phyloP scores from a whole-genome alignment of 108 stramenopile species.

The Pseudonitzschia multiseries region DNA sequence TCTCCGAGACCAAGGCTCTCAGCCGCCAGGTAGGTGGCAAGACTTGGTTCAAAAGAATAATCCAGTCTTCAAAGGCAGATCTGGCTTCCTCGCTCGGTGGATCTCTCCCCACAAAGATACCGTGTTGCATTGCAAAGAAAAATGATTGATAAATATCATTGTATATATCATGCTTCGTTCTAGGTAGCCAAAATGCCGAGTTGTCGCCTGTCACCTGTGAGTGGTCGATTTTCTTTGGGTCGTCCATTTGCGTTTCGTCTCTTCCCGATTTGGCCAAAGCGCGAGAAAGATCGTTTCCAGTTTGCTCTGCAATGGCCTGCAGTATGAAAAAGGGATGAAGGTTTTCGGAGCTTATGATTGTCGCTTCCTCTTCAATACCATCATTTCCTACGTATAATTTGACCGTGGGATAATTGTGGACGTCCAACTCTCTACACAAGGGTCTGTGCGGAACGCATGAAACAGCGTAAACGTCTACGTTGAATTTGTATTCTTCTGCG shows the following conservation, averaged over 20 bases:
- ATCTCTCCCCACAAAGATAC: constrained; percentile 55
- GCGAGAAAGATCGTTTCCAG: not conserved
- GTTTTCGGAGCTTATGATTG: not conserved
- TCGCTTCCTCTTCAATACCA: not conserved
- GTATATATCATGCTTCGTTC: constrained; percentile 57
- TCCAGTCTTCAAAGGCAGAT: constrained; percentile 49
- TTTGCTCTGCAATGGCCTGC: constrained; percentile 13
- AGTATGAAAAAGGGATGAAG: constrained; percentile 1
- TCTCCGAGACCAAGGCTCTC: constrained; percentile 34
- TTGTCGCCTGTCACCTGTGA: not conserved
- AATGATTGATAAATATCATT: constrained; percentile 71
- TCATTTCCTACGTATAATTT: constrained; percentile 40
- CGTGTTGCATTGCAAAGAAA: constrained; percentile 65
- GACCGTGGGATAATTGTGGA: constrained; percentile 52
- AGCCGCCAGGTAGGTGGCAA: constrained; percentile 65
- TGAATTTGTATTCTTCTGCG: constrained; percentile 18
- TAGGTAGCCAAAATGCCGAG: constrained; percentile 27
- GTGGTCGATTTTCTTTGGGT: not conserved
- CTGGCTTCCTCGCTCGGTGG: constrained; percentile 38
- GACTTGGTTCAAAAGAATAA: constrained; percentile 46
- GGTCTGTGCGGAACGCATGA: constrained; percentile 60
- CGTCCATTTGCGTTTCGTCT: not conserved
- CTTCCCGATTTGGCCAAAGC: constrained; percentile 3
- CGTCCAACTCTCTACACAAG: constrained; percentile 54
- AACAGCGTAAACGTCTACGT: constrained; percentile 72